Evolutionary conservation across 2,329 filamentous ascomycete genomes (phyloP), one percentile per base, ranked within the genome.

Genomic region (Tolypocladium album): DNA sequence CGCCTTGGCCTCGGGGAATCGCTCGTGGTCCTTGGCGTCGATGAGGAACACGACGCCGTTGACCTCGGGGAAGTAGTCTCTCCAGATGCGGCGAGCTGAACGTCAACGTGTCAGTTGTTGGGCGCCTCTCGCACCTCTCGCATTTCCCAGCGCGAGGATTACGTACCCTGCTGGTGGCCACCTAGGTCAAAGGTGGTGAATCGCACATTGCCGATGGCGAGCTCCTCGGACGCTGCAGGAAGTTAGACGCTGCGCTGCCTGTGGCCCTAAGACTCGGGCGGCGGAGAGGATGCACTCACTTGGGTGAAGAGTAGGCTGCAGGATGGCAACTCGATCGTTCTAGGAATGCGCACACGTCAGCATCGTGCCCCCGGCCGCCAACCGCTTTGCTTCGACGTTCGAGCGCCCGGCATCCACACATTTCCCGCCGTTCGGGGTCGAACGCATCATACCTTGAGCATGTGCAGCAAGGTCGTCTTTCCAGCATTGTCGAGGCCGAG

Each of bases 11-110:
- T 99, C 94, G 69, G 83, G 75, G 75, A 99, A 90, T 67, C 94
- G 91, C 79, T 97, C 93, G 77, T 91, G 88, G 77, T 99, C 94
- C 79, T 96, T 96, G 70, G 94, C 92, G 71, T 99, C 94, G 68
- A 99, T 90, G 61, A 97, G 88, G 83, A 97, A 99, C 68, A 99
- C 92, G 69, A 97, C 96, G 62, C 93, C 92, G 76, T 88, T 92
- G 65, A 96, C 92, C 80, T 96, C 92, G 69, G 92, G 92, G 83
- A 96, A 96, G 79, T 96, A 96, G 73, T 96, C 92, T 76, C 92
- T 93, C 92, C 92, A 96, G 69, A 96, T 87, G 70, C 92, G 90
- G 67, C 92, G 90, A 64, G 92, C 92, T 92, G 22, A 24, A n/a
- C 31, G n/a, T 31, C 31, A 36, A 24, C 55, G 39, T n/a, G 20